A percentile compares a stretch with the other conserved stretches of the same genome.
Conservation (phyloP, 148 eudicot genomes). For the Persicaria tinctoria region DNA sequence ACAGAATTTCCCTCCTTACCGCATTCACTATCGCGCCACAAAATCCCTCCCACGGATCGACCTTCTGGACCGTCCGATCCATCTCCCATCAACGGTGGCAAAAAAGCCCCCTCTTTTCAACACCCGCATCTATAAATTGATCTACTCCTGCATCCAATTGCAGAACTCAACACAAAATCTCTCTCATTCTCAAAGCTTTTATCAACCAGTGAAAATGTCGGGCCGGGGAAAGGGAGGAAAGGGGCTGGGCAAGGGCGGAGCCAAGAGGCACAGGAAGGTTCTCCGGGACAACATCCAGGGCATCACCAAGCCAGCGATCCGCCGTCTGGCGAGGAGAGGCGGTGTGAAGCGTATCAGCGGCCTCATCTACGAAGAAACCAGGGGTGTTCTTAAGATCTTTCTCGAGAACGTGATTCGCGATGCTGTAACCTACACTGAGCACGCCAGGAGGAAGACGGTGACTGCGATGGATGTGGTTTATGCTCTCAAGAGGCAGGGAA, state of each 20-base stretch:
- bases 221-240: slow-evolving; percentile 49
- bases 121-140: slow-evolving; percentile 4
- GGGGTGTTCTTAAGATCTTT: slow-evolving; percentile 42
- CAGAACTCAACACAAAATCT: not conserved
- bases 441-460: slow-evolving; percentile 42
- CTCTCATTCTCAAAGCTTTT: not conserved
- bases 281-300: slow-evolving; percentile 45
- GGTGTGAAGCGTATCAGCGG: slow-evolving; percentile 43
- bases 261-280: slow-evolving; percentile 38
- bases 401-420: slow-evolving; percentile 42
- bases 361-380: slow-evolving; percentile 37
- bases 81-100: not conserved
- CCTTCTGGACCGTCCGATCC: not conserved
- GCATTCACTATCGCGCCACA: no score
- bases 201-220: slow-evolving; percentile 20
- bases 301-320: slow-evolving; percentile 40
- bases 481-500: slow-evolving; percentile 47
- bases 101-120: not conserved
- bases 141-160: not conserved
- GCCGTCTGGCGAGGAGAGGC: slow-evolving; percentile 35
- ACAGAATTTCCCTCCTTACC: no score
- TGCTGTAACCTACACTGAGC: slow-evolving; percentile 43
- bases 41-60: not conserved
- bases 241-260: slow-evolving; percentile 45
- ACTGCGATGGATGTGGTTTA: slow-evolving; percentile 49